phyloP scores from a whole-genome alignment of 192 early-diverging fungal genomes.

The Backusella mclennaniae region DNA sequence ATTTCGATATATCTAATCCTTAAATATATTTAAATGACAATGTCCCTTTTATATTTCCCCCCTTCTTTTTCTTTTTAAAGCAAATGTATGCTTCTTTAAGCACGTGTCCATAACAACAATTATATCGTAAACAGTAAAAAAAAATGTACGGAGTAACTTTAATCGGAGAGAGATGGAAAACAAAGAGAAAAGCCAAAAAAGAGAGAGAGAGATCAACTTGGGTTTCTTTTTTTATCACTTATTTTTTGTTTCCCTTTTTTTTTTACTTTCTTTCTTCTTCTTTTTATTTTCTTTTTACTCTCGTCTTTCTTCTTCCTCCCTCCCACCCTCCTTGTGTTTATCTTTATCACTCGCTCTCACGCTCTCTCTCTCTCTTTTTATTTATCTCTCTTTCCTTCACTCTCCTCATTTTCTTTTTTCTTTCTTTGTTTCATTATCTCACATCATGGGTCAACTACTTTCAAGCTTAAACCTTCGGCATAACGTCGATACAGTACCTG shows the following conservation, averaged over 20 bases:
- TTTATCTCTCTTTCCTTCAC: slow-evolving; percentile 12
- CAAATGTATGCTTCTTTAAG: neutral
- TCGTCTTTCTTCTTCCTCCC: neutral
- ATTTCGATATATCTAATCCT: neutral
- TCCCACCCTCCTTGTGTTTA: neutral
- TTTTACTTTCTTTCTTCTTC: neutral
- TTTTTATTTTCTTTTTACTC: neutral
- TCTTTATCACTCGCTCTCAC: neutral
- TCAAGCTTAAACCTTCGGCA: slow-evolving; percentile 36
- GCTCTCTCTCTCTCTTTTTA: slow-evolving; percentile 3
- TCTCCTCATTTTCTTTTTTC: neutral
- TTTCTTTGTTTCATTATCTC: neutral
- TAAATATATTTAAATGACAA: neutral
- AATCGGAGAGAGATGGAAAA: neutral
- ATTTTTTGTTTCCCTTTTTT: neutral
- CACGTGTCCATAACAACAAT: slow-evolving; percentile 2
- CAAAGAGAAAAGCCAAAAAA: neutral
- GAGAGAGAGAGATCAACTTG: neutral
- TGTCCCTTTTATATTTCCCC: neutral
- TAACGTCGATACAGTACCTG: slow-evolving; percentile 31
- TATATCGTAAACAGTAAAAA: neutral
- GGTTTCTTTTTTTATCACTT: neutral
- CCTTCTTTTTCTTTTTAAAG: neutral
- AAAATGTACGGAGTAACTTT: neutral
- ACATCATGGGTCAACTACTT: slow-evolving; percentile 39